These are phyloP conservation scores for Prunus mira DNA, from an alignment of 306 rosid species.

Conservation along the genomic window DNA sequence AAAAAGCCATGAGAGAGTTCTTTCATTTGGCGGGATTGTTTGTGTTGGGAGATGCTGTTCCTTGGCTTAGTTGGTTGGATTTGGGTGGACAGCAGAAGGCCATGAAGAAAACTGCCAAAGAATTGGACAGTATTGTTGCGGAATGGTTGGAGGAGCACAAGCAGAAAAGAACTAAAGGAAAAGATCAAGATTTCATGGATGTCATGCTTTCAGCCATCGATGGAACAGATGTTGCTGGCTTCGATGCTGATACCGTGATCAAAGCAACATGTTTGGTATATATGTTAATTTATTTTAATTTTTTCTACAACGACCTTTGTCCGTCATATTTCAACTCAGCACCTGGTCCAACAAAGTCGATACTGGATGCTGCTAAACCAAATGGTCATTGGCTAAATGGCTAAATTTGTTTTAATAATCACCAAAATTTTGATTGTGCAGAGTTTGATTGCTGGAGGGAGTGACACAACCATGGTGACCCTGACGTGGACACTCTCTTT, in stretches of 20 bases:
- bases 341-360: too few species aligned
- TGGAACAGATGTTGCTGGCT: conserved; percentile 4
- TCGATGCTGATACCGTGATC: conserved; percentile 31
- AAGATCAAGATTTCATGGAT: conserved; percentile 42
- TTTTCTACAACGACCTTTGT: too few species aligned
- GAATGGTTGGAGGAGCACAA: conserved; percentile 32
- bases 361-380: too few species aligned
- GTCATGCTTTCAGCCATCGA: conserved; percentile 31
- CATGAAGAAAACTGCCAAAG: conserved; percentile 31
- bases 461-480: conserved; percentile 47
- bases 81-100: conserved; percentile 37
- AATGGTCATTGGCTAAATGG: too few species aligned
- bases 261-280: conserved; percentile 38
- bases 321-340: too few species aligned
- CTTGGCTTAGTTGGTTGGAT: conserved; percentile 40
- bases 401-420: too few species aligned
- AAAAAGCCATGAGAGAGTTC: conserved; percentile 20
- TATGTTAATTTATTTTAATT: not conserved
- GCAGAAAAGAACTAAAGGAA: conserved; percentile 11
- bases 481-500: conserved; percentile 38
- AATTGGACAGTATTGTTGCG: conserved; percentile 15
- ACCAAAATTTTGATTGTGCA: not conserved
- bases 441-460: conserved; percentile 38
- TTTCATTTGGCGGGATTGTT: conserved; percentile 19
- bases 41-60: conserved; percentile 39